These are phyloP conservation scores for Myriosclerotinia scirpicola DNA, from an alignment of 2,329 filamentous ascomycete genomes.

Conservation along the genomic window DNA sequence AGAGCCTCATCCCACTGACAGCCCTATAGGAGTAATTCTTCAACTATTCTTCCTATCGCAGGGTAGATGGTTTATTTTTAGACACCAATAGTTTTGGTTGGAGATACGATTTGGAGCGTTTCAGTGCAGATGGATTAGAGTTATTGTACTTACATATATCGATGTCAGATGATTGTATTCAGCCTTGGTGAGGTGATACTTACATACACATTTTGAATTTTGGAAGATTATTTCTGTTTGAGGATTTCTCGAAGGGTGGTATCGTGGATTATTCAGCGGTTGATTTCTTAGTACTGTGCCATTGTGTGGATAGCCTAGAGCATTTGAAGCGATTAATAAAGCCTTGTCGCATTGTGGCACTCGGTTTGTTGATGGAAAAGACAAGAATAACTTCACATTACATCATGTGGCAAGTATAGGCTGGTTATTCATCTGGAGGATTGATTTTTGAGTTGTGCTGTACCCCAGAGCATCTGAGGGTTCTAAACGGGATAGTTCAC, in stretches of 20 bases:
- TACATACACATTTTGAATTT: neutral
- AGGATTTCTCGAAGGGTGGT: neutral
- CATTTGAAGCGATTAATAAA: neutral
- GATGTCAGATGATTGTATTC: conserved; percentile 2
- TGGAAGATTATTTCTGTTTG: neutral
- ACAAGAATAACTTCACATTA: neutral
- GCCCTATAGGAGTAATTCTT: conserved; percentile 14
- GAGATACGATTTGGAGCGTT: neutral
- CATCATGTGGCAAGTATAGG: neutral
- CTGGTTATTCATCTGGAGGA: neutral
- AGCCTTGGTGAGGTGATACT: neutral
- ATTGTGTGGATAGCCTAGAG: neutral
- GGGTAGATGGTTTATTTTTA: neutral
- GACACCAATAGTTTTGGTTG: neutral
- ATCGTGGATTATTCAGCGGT: neutral
- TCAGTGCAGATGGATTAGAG: neutral
- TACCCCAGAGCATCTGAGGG: neutral
- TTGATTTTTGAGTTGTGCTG: neutral
- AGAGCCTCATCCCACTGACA: conserved; percentile 1
- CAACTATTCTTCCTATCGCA: neutral
- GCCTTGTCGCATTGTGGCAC: neutral
- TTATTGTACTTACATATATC: neutral
- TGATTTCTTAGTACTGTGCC: neutral
- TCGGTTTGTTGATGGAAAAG: neutral
- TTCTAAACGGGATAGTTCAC: neutral